phyloP scores from a whole-genome alignment of 1,139 yeast species.

The Barnettozyma hawaiiensis region DNA sequence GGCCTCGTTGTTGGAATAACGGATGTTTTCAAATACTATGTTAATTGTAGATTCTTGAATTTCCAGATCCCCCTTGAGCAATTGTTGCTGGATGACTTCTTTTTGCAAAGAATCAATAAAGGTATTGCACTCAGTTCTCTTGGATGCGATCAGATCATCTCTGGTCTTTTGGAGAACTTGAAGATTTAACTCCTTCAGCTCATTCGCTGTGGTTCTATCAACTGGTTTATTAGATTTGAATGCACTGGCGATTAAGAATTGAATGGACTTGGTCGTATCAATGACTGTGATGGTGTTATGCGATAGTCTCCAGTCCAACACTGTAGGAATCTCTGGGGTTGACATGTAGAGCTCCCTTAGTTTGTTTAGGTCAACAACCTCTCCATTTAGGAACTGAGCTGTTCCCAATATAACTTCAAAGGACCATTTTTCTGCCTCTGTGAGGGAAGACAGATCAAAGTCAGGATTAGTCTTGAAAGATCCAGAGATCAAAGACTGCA shows the following conservation, averaged over 20 bases:
- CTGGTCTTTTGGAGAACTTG: conserved; percentile 10
- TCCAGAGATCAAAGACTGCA: conserved; percentile 16
- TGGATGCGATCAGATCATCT: conserved; percentile 9
- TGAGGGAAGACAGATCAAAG: conserved; percentile 20
- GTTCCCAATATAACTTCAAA: conserved; percentile 22
- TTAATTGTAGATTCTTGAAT: conserved; percentile 6
- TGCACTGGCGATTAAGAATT: conserved; percentile 8
- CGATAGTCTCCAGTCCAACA: conserved; percentile 17
- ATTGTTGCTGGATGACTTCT: background rate
- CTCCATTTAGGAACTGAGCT: conserved; percentile 14
- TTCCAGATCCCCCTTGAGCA: conserved; percentile 7
- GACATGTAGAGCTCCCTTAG: conserved; percentile 3
- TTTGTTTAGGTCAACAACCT: conserved; percentile 2
- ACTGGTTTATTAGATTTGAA: conserved; percentile 4
- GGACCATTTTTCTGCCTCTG: conserved; percentile 34
- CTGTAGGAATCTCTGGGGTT: conserved; percentile 15
- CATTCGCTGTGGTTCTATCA: conserved; percentile 9
- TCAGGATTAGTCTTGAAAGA: conserved; percentile 6
- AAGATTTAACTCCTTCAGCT: conserved; percentile 13
- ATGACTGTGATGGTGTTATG: conserved; percentile 16
- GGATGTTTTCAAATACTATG: conserved; percentile 12
- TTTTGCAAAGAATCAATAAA: conserved; percentile 2
- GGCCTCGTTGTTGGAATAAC: conserved; percentile 10
- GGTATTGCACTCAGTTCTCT: conserved; percentile 2
- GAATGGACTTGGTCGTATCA: conserved; percentile 19